These are phyloP conservation scores for Pilasporangium apinafurcum DNA, from an alignment of 352 stramenopile genomes.

Conservation along the genomic window DNA sequence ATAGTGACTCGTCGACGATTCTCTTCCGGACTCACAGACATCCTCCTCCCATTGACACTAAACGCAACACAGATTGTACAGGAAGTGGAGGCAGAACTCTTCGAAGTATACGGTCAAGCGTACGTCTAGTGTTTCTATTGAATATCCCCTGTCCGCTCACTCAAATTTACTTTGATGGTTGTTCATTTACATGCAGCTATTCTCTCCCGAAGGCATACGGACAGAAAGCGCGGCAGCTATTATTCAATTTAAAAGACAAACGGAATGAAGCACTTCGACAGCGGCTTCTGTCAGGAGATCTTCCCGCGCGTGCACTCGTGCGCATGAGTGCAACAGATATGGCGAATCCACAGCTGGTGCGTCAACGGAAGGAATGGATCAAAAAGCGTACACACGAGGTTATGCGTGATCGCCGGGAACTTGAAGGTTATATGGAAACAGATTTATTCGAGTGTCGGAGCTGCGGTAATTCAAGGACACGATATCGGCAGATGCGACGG, in stretches of 20 bases:
- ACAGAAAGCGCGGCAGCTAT: conserved; percentile 69
- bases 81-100: conserved; percentile 56
- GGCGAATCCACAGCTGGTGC: conserved; percentile 81
- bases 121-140: conserved; percentile 5
- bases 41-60: conserved; percentile 39
- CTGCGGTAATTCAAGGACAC: conserved; percentile 64
- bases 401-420: conserved; percentile 58
- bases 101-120: conserved; percentile 49
- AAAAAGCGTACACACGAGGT: conserved; percentile 81
- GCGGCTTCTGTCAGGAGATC: conserved; percentile 55
- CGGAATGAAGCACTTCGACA: conserved; percentile 62
- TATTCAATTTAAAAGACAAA: conserved; percentile 81
- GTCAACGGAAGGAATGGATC: conserved; percentile 80
- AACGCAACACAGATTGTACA: conserved; percentile 37
- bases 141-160: background rate
- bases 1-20: conserved; percentile 62
- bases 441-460: conserved; percentile 80
- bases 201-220: conserved; percentile 72
- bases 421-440: conserved; percentile 66
- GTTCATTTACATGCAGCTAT: conserved; percentile 21
- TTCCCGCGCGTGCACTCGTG: conserved; percentile 46
- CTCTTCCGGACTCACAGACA: conserved; percentile 36
- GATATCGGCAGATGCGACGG: conserved; percentile 76
- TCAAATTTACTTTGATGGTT: background rate
- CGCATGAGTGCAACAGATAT: conserved; percentile 76